A percentile compares a stretch with the other conserved stretches of the same genome.
Evolutionary conservation across 1,139 yeast species (phyloP).

Genomic region (Lodderomyces pseudojiufengensis): DNA sequence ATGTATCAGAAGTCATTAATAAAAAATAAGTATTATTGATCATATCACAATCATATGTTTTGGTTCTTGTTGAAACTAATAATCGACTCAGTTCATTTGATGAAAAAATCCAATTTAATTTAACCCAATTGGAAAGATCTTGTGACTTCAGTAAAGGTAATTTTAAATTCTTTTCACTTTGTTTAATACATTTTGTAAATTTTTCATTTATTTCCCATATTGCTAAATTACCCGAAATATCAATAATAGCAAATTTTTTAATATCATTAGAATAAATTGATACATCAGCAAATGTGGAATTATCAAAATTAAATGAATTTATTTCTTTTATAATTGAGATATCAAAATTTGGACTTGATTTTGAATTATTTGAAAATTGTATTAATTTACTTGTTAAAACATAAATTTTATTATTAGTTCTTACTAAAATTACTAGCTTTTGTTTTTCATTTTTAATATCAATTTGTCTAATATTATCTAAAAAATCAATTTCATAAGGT

Average conservation of each 20-base stretch:
- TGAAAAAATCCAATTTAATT: conserved; percentile 52
- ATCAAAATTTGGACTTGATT: conserved; percentile 9
- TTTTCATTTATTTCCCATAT: conserved; percentile 27
- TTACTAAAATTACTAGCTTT: conserved; percentile 22
- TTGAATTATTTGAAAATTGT: background rate
- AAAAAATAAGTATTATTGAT: conserved; percentile 19
- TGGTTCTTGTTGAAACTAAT: conserved; percentile 44
- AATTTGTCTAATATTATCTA: conserved; percentile 41
- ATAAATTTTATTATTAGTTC: conserved; percentile 26
- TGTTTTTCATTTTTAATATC: conserved; percentile 17
- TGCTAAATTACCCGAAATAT: conserved; percentile 50
- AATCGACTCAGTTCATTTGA: conserved; percentile 27
- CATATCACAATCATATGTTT: conserved; percentile 26
- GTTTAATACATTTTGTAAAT: background rate
- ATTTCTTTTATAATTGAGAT: conserved; percentile 24
- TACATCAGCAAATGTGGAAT: conserved; percentile 44
- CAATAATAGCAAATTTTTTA: conserved; percentile 42
- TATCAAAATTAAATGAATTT: conserved; percentile 18
- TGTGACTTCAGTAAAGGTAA: conserved; percentile 33
- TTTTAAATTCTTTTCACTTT: background rate
- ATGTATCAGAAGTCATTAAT: conserved; percentile 48
- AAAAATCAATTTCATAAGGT: conserved; percentile 23
- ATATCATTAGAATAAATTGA: conserved; percentile 39
- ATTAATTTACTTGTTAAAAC: conserved; percentile 14
- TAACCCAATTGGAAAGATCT: conserved; percentile 57